Evolutionary conservation across 306 rosid genomes (phyloP), one percentile per base, ranked within the genome.

Genomic region (Cyclanthera cordifolia): DNA sequence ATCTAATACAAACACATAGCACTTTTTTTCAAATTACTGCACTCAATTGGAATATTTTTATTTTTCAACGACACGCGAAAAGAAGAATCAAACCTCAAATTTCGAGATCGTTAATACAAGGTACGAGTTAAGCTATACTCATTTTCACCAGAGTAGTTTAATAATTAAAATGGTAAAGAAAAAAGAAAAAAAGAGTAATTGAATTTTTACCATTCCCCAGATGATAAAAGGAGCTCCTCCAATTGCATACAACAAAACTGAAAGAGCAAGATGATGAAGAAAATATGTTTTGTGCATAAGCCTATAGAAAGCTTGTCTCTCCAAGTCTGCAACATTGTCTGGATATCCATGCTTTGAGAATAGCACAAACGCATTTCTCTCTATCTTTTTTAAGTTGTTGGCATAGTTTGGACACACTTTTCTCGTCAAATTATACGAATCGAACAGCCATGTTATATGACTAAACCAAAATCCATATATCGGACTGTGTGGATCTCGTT

Each of bases 391-490:
- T 32, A 20, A n/a, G 6, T 28, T 11, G 0, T 7, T 32, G 9
- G 27, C 7, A 4, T 25, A 21, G 14, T 48, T 7, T 30, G 16
- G 16, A 6, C 21, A 11, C 6, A 86, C 88, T 83, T 78, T 81
- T 75, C 75, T 55, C 2, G 49, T 32, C 23, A 83, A 50, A 56
- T 73, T 66, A 54, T 74, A 72, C 47, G 79, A 71, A 72, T 86
- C 91, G 58, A 86, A 81, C 1, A 86, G 41, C 91, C 91, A 86
- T 28, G 73, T 69, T 73, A 82, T 82, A 32, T 86, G 88, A 39
- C 91, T 86, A 67, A 79, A 86, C 91, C 91, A 86, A 68, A 86
- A 83, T 47, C 91, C 91, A 74, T 82, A 80, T 8, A 28, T 76
- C 8, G 91, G 91, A 56, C 82, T 86, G 67, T 86, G 91, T 48